phyloP scores from a whole-genome alignment of 805 yeast genomes.

The Schwanniomyces occidentalis region DNA sequence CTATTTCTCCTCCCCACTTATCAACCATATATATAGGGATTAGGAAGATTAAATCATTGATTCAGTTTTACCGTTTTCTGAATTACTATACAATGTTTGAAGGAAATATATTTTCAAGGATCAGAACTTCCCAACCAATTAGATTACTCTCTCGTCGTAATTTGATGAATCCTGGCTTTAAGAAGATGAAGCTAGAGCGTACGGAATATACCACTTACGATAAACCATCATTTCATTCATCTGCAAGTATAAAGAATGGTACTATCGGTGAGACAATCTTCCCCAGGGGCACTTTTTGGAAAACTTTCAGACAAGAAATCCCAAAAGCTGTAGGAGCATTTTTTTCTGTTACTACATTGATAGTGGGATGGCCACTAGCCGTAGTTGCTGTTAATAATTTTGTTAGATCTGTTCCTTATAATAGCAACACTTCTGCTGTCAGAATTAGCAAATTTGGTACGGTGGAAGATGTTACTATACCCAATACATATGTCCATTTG shows the following conservation, averaged over 20 bases:
- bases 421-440: conserved; percentile 12
- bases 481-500: conserved; percentile 12
- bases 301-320: conserved; percentile 8
- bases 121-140: not conserved
- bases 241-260: no score
- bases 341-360: conserved; percentile 6
- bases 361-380: conserved; percentile 14
- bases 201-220: no score
- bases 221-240: no score
- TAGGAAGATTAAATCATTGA: no score
- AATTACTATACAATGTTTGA: no score
- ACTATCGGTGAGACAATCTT: conserved; percentile 4
- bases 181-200: conserved; percentile 3
- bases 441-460: conserved; percentile 6
- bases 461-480: conserved; percentile 10
- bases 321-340: conserved; percentile 8
- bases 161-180: conserved; percentile 5
- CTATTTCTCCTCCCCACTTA: no score
- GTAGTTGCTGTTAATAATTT: conserved; percentile 7
- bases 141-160: not conserved
- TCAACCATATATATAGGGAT: no score
- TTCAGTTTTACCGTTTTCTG: no score
- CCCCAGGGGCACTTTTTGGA: conserved; percentile 11
- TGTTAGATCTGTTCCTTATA: conserved; percentile 9
- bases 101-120: no score